A percentile compares a stretch with the other conserved stretches of the same genome.
Evolutionary conservation across 352 stramenopile genomes (phyloP).

Genomic region (Detonula confervacea): DNA sequence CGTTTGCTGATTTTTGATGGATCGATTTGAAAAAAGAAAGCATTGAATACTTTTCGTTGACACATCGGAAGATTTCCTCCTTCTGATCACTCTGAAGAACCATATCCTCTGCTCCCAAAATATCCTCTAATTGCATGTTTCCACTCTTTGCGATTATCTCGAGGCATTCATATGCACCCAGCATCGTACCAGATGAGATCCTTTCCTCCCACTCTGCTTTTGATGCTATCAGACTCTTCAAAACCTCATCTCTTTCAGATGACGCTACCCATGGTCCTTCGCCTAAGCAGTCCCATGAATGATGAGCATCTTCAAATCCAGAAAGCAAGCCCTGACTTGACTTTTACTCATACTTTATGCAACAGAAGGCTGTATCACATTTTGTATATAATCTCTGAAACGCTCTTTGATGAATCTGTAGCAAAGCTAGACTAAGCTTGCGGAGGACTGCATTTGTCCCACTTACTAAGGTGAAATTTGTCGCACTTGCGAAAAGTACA

Average conservation of each 20-base stretch:
- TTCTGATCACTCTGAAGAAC: constrained; percentile 27
- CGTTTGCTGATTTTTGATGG: constrained; percentile 31
- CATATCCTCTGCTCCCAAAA: constrained; percentile 59
- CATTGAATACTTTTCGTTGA: constrained; percentile 52
- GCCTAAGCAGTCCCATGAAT: constrained; percentile 27
- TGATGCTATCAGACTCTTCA: constrained; percentile 46
- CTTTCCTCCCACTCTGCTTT: constrained; percentile 46
- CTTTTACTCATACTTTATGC: constrained; percentile 42
- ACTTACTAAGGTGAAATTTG: constrained; percentile 31
- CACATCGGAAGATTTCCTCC: constrained; percentile 32
- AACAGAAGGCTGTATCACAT: constrained; percentile 36
- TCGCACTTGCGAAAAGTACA: constrained; percentile 37
- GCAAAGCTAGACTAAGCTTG: constrained; percentile 60
- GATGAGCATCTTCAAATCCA: constrained; percentile 13
- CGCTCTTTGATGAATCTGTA: constrained; percentile 53
- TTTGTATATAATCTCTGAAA: constrained; percentile 39
- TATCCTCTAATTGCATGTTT: constrained; percentile 51
- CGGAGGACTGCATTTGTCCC: constrained; percentile 44
- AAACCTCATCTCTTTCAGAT: constrained; percentile 25
- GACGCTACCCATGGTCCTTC: background rate
- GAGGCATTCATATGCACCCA: constrained; percentile 50
- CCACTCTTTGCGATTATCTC: constrained; percentile 51
- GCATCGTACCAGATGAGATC: constrained; percentile 45
- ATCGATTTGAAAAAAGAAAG: constrained; percentile 46
- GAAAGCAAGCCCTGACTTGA: constrained; percentile 40